Conservation (phyloP, 768 basidiomycete genomes). For the Phanerochaete sordida region DNA sequence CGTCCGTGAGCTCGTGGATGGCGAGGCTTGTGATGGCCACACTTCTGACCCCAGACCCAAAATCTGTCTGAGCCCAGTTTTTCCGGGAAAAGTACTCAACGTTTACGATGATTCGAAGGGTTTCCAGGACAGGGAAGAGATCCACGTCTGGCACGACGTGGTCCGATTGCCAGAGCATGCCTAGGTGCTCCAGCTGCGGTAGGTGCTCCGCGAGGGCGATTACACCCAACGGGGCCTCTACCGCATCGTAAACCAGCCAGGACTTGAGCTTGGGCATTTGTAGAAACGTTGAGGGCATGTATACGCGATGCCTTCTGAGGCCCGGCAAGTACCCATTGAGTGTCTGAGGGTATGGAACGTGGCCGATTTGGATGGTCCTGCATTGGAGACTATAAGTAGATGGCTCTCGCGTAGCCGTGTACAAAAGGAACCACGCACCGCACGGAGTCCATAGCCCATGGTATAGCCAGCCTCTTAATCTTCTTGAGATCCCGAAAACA, state of each 20-base stretch:
- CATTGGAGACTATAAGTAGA: not conserved
- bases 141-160: not conserved
- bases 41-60: not conserved
- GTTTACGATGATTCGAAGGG: not conserved
- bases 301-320: not conserved
- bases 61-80: not conserved
- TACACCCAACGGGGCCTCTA: not conserved
- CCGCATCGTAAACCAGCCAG: not conserved
- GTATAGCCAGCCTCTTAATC: not conserved
- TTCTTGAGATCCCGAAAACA: not conserved
- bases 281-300: not conserved
- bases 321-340: not conserved
- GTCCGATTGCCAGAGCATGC: not conserved
- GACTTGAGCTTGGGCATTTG: not conserved
- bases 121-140: not conserved
- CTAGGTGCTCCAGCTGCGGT: not conserved
- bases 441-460: not conserved
- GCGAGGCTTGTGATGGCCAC: not conserved
- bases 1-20: not conserved
- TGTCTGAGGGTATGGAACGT: not conserved
- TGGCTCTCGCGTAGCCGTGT: too few relatives aligned
- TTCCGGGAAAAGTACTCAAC: not conserved
- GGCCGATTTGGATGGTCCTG: not conserved
- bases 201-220: not conserved
- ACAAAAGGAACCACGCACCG: too few relatives aligned